A percentile compares a stretch with the other conserved stretches of the same genome.
These are phyloP conservation scores for Shiraia bambusicola DNA, from an alignment of 2,329 filamentous ascomycete genomes.

Conservation along the genomic window DNA sequence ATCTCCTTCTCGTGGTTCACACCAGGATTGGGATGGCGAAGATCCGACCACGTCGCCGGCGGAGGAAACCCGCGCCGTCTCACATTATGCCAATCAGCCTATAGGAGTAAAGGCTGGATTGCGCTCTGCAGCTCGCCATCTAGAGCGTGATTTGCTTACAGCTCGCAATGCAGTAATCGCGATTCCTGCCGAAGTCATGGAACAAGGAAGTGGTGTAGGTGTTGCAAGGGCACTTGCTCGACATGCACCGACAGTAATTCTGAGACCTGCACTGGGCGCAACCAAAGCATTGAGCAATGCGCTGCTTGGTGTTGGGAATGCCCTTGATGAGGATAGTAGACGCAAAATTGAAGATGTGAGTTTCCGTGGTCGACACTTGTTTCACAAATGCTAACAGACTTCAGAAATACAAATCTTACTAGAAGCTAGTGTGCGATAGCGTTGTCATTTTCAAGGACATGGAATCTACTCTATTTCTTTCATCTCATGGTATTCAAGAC, in stretches of 20 bases:
- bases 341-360: constrained; percentile 86
- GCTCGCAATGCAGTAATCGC: constrained; percentile 92
- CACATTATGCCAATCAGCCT: constrained; percentile 91
- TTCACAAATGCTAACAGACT: constrained; percentile 5
- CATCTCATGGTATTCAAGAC: background rate
- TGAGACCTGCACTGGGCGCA: constrained; percentile 86
- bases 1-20: constrained; percentile 15
- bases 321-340: constrained; percentile 79
- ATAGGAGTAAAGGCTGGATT: constrained; percentile 85
- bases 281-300: constrained; percentile 87
- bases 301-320: constrained; percentile 87
- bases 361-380: constrained; percentile 26
- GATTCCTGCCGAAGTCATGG: constrained; percentile 87
- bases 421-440: background rate
- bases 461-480: background rate
- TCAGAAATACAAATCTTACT: constrained; percentile 39
- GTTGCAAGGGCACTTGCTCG: constrained; percentile 76
- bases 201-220: constrained; percentile 77
- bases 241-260: constrained; percentile 87
- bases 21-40: constrained; percentile 50
- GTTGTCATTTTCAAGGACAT: background rate
- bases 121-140: constrained; percentile 75
- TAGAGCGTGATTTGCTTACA: constrained; percentile 83
- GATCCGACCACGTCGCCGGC: constrained; percentile 64
- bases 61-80: constrained; percentile 76